Evolutionary conservation across 192 early-diverging fungal genomes (phyloP).

Genomic region (Chytriomyces sp.): DNA sequence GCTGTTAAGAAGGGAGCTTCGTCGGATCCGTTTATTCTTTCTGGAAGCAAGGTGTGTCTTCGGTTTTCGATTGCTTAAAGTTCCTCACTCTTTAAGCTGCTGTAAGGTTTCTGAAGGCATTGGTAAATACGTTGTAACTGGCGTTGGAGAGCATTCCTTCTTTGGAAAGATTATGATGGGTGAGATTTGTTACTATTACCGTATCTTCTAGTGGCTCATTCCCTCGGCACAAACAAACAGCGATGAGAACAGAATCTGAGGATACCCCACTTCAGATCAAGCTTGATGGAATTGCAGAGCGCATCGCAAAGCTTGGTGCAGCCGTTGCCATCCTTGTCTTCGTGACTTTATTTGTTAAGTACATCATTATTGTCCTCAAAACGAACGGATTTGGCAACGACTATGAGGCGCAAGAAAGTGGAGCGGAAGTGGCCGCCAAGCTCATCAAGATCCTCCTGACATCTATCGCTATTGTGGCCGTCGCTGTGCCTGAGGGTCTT

Average conservation of each 20-base stretch:
- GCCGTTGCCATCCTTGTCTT: conserved; percentile 86
- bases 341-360: conserved; percentile 80
- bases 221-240: background rate
- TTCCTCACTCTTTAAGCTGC: background rate
- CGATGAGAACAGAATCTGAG: conserved; percentile 76
- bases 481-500: conserved; percentile 98
- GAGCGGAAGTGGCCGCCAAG: conserved; percentile 23
- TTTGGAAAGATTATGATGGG: conserved; percentile 89
- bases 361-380: conserved; percentile 60
- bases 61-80: background rate
- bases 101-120: conserved; percentile 78
- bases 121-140: conserved; percentile 80
- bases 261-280: conserved; percentile 94
- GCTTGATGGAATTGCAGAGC: conserved; percentile 83
- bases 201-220: background rate
- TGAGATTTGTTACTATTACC: background rate
- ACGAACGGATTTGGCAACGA: conserved; percentile 23
- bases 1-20: conserved; percentile 74
- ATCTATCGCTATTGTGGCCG: conserved; percentile 90
- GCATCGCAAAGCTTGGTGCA: conserved; percentile 93
- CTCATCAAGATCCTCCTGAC: conserved; percentile 75
- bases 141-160: conserved; percentile 84
- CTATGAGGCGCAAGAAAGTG: conserved; percentile 16
- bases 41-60: conserved; percentile 71
- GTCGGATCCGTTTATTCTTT: conserved; percentile 85